Base-by-base conservation (phyloP, 306 rosid genomes). In the Rosa multiflora region DNA sequence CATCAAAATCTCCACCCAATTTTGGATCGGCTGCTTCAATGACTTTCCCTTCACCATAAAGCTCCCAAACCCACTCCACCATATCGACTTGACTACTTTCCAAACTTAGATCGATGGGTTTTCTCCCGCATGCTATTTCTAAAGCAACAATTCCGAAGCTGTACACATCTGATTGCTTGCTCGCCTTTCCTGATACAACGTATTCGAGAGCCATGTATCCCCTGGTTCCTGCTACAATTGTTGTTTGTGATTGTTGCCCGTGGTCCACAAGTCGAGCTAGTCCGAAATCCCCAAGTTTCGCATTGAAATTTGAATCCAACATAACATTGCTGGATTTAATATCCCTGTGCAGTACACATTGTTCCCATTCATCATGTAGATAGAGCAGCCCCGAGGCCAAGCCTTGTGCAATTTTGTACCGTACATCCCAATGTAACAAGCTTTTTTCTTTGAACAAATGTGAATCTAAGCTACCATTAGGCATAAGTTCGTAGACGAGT, bases 161-260 rank as follows among this genome's bases (percentile, higher is more conserved):
- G 43, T 71, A 48, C 12, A 71, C 14, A 4, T 71, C 59, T 14
- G 59, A 26, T 26, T 71, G 59, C 14, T 26, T 48, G 14, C 8
- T 71, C 4, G 75, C 59, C 59, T 48, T 71, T 47, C 75, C 44
- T 8, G 75, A 23, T 9, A 42, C 0, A 14, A 71, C 21, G 1
- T 48, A 71, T 17, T 71, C 59, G 4, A 26, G 14, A 71, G 75
- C 42, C 59, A 71, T 71, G 23, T 71, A 71, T 2, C 75, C 75
- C 26, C 43, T 14, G 11, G 75, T 71, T 15, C 75, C 59, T 0
- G 58, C 44, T 43, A 71, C 23, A 48, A 7, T 7, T 4, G 59
- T 71, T 3, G 75, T 71, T 7, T 14, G 59, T 8, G 75, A 47
- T 6, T 26, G 12, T 32, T 49, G 8, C 0, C 75, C 75, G 5